Conservation (phyloP, 2,329 filamentous ascomycete genomes). For the Penicillium sp. region DNA sequence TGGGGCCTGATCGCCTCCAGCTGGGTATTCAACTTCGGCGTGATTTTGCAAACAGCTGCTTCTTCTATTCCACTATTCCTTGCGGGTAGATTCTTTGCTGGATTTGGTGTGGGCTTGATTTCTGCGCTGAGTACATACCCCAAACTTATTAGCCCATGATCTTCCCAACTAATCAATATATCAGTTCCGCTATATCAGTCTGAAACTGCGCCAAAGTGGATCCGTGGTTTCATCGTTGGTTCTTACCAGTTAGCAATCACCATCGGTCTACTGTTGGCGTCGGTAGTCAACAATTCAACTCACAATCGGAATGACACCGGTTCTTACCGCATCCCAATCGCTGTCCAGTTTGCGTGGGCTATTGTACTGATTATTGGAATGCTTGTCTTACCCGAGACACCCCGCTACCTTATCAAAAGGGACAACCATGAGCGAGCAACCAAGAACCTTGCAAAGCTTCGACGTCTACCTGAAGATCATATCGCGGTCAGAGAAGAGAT, state of each 20-base stretch:
- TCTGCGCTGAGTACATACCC: slow-evolving; percentile 50
- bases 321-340: slow-evolving; percentile 76
- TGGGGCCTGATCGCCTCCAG: slow-evolving; percentile 41
- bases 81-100: slow-evolving; percentile 50
- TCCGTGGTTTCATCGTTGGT: slow-evolving; percentile 72
- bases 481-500: slow-evolving; percentile 69
- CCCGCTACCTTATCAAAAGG: slow-evolving; percentile 78
- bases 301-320: slow-evolving; percentile 60
- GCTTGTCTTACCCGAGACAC: slow-evolving; percentile 74
- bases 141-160: background rate
- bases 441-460: slow-evolving; percentile 61
- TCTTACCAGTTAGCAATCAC: slow-evolving; percentile 81
- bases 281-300: slow-evolving; percentile 69
- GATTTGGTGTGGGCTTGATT: slow-evolving; percentile 69
- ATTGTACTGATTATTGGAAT: slow-evolving; percentile 70
- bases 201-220: slow-evolving; percentile 69
- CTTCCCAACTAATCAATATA: background rate
- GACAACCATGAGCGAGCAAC: slow-evolving; percentile 65
- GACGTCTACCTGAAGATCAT: slow-evolving; percentile 65
- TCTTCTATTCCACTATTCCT: slow-evolving; percentile 40
- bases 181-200: slow-evolving; percentile 68
- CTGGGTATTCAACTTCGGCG: slow-evolving; percentile 36
- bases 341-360: slow-evolving; percentile 76
- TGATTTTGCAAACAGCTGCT: slow-evolving; percentile 35
- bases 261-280: slow-evolving; percentile 69